Conservation (phyloP, 2,329 filamentous ascomycete genomes). For the Diaporthe citri region DNA sequence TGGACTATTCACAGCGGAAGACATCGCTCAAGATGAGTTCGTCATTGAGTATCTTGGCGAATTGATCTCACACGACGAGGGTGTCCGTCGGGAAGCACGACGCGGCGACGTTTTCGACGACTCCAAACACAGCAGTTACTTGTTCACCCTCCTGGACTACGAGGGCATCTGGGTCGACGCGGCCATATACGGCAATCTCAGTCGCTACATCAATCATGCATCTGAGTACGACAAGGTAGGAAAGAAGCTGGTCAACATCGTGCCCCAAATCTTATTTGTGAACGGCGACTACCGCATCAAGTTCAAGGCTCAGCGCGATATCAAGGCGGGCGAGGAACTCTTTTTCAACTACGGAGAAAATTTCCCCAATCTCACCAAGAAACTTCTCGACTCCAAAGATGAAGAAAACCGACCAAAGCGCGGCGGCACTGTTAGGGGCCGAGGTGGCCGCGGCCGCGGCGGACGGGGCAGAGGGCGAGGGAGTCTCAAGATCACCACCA, state of each 20-base stretch:
- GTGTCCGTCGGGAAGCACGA: constrained; percentile 74
- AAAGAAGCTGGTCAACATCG: constrained; percentile 64
- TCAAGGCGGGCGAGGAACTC: constrained; percentile 80
- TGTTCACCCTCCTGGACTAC: constrained; percentile 70
- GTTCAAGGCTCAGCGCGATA: constrained; percentile 75
- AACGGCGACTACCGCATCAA: constrained; percentile 83
- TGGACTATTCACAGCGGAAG: constrained; percentile 79
- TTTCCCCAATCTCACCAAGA: constrained; percentile 72
- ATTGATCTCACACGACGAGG: constrained; percentile 77
- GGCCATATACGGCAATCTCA: constrained; percentile 82
- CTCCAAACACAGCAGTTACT: constrained; percentile 73
- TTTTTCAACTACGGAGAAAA: constrained; percentile 85
- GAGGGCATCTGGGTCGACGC: constrained; percentile 79
- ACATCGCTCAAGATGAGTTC: constrained; percentile 77
- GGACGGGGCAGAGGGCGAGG: constrained; percentile 39
- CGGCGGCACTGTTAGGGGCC: constrained; percentile 25
- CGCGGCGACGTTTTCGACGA: constrained; percentile 73
- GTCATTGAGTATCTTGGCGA: constrained; percentile 87
- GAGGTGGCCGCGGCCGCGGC: constrained; percentile 35
- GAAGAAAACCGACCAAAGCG: constrained; percentile 36
- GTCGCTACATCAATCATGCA: constrained; percentile 87
- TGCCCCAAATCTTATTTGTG: constrained; percentile 76
- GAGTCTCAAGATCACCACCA: constrained; percentile 34
- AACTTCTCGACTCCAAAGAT: constrained; percentile 60
- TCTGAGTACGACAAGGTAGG: constrained; percentile 62